Conservation (phyloP, 169 alveolate species). For the Eimeria praecox region DNA sequence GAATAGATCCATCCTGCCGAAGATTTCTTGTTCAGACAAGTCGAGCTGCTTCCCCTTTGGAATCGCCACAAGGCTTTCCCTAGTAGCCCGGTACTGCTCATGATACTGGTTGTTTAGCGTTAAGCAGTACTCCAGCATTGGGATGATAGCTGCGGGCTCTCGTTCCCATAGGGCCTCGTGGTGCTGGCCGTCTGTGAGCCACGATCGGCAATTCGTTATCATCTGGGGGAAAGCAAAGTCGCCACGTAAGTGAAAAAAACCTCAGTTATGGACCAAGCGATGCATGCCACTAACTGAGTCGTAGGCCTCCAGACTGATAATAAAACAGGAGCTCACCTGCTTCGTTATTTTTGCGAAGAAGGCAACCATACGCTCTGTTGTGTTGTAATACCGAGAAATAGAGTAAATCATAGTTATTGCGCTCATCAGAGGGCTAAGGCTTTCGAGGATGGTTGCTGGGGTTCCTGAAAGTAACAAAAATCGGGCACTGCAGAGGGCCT, state of each 20-base stretch:
- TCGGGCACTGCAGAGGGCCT: not conserved
- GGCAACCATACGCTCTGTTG: constrained; percentile 97
- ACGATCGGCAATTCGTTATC: constrained; percentile 65
- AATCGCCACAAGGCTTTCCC: constrained; percentile 94
- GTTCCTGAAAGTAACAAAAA: constrained; percentile 83
- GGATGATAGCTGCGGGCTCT: constrained; percentile 95
- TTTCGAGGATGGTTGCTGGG: constrained; percentile 96
- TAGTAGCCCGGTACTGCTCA: constrained; percentile 93
- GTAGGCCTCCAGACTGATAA: not conserved
- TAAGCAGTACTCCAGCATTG: constrained; percentile 95
- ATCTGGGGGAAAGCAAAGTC: constrained; percentile 12
- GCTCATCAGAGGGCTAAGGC: constrained; percentile 96
- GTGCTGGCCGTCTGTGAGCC: constrained; percentile 84
- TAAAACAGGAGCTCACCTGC: constrained; percentile 84
- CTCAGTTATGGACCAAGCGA: too few relatives aligned
- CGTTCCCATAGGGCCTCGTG: constrained; percentile 92
- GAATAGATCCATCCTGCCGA: constrained; percentile 97
- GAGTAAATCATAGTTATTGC: constrained; percentile 97
- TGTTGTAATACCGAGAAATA: constrained; percentile 98
- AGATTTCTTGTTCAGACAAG: constrained; percentile 96
- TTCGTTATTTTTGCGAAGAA: constrained; percentile 97
- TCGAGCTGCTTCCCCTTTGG: constrained; percentile 97
- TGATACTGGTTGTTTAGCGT: constrained; percentile 95
- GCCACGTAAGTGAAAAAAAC: not conserved
- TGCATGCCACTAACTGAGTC: not conserved